Evolutionary conservation across 2,329 filamentous ascomycete species (phyloP).

Genomic region (Ophiosphaerella herpotricha): DNA sequence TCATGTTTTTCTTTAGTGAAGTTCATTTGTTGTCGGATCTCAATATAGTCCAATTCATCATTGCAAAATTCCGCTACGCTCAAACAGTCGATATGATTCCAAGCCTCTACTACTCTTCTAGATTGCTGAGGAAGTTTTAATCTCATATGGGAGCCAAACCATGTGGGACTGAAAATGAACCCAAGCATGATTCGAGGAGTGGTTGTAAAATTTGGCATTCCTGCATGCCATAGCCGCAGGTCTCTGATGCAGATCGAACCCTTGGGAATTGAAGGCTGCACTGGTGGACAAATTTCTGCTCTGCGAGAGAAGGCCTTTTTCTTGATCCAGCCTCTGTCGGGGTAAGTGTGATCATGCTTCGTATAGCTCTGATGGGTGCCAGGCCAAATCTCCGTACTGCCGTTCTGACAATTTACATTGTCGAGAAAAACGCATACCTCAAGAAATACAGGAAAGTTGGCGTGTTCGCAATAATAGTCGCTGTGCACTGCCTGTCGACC

Average conservation of each 20-base stretch:
- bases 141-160: constrained; percentile 43
- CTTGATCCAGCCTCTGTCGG: constrained; percentile 35
- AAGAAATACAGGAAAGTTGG: constrained; percentile 45
- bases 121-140: constrained; percentile 38
- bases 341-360: constrained; percentile 28
- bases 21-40: constrained; percentile 16
- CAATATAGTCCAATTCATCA: constrained; percentile 45
- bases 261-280: constrained; percentile 47
- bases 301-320: constrained; percentile 39
- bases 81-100: constrained; percentile 37
- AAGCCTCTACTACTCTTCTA: constrained; percentile 36
- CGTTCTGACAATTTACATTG: constrained; percentile 48
- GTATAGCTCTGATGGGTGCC: constrained; percentile 49
- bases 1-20: constrained; percentile 4
- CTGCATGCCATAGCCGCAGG: constrained; percentile 52
- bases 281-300: constrained; percentile 38
- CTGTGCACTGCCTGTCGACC: constrained; percentile 28
- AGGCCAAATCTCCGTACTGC: constrained; percentile 55
- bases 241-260: constrained; percentile 50
- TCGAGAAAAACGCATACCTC: constrained; percentile 52
- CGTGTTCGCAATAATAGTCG: constrained; percentile 20
- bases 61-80: constrained; percentile 45
- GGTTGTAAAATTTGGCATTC: constrained; percentile 49
- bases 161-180: constrained; percentile 45
- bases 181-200: constrained; percentile 50